These are phyloP conservation scores for Malus hybrid DNA, from an alignment of 331 rosid genomes.

Conservation along the genomic window DNA sequence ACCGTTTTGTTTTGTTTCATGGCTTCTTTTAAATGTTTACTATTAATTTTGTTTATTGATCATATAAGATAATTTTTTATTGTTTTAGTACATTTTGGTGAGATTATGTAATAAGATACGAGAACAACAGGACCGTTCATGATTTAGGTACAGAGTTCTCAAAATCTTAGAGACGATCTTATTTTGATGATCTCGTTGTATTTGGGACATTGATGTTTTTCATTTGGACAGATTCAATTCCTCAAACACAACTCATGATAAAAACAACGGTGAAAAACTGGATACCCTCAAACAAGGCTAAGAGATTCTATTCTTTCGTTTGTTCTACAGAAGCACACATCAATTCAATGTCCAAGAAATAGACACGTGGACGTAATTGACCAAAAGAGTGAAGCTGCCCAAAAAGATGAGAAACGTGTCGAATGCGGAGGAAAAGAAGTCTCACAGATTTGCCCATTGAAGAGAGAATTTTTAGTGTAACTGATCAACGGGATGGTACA, in stretches of 20 bases:
- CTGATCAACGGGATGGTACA: too few relatives aligned
- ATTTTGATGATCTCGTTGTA: too few relatives aligned
- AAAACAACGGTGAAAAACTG: too few relatives aligned
- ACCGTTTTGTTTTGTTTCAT: too few relatives aligned
- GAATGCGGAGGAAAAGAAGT: background rate
- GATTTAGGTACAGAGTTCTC: accelerated
- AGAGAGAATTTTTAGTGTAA: too few relatives aligned
- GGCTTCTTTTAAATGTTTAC: too few relatives aligned
- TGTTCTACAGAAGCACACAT: background rate
- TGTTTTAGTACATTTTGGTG: too few relatives aligned
- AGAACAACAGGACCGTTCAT: too few relatives aligned
- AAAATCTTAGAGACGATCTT: too few relatives aligned
- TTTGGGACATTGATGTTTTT: background rate
- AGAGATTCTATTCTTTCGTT: background rate
- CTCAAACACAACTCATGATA: background rate
- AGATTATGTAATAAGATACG: too few relatives aligned
- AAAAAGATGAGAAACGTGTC: slow-evolving; percentile 4
- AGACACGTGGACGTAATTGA: background rate
- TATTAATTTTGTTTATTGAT: too few relatives aligned
- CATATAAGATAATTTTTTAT: too few relatives aligned
- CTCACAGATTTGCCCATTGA: background rate
- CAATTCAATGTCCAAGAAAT: background rate
- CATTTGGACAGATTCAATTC: background rate
- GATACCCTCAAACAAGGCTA: background rate
- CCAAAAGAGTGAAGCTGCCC: background rate